Conservation (phyloP, 768 basidiomycete genomes). For the Termitomyces heimii region DNA sequence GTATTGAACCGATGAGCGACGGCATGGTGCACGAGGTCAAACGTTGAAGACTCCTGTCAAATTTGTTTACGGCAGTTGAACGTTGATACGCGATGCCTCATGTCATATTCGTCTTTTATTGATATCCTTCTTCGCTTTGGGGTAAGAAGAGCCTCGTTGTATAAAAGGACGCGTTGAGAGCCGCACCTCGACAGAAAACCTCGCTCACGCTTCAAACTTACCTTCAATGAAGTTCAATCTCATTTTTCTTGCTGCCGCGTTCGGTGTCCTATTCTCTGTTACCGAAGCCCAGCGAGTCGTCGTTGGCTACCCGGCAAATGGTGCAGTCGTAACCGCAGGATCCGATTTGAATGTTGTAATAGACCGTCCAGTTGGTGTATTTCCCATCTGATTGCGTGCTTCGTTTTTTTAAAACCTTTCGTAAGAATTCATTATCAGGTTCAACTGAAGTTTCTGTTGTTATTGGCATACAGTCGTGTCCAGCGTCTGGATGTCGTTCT, state of each 20-base stretch:
- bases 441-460: constrained; percentile 41
- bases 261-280: constrained; percentile 21
- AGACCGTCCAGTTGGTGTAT: constrained; percentile 37
- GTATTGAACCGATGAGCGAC: background rate
- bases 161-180: background rate
- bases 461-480: constrained; percentile 35
- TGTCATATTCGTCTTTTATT: background rate
- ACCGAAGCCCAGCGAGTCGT: constrained; percentile 33
- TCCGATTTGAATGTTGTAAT: constrained; percentile 35
- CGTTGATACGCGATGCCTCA: background rate
- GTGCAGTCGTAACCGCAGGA: constrained; percentile 29
- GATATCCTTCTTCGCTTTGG: background rate
- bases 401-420: background rate
- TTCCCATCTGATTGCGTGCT: background rate
- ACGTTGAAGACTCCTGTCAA: background rate
- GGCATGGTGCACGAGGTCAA: background rate
- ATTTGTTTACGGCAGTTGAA: background rate
- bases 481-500: constrained; percentile 15
- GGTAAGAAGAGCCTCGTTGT: background rate
- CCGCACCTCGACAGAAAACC: background rate
- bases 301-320: constrained; percentile 36
- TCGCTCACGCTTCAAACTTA: background rate
- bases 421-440: constrained; percentile 30
- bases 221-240: background rate
- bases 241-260: background rate